phyloP scores from a whole-genome alignment of 2,329 filamentous ascomycete species.

The Xylaria sp. region DNA sequence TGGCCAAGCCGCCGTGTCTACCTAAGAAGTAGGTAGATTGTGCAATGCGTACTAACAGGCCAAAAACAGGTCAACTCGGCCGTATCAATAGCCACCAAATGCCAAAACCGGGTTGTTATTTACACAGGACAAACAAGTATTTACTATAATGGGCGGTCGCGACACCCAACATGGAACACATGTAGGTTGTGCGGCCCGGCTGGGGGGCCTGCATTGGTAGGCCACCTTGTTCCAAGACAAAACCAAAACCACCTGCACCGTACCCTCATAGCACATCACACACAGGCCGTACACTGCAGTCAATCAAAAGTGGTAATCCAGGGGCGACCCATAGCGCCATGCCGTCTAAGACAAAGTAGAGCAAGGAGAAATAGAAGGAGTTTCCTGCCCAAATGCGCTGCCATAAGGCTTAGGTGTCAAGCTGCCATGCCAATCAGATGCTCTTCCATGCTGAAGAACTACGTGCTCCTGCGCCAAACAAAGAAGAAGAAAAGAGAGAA shows the following conservation, averaged over 20 bases:
- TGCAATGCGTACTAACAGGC: slow-evolving; percentile 4
- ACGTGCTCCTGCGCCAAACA: slow-evolving; percentile 23
- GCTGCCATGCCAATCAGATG: slow-evolving; percentile 24
- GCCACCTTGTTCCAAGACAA: slow-evolving; percentile 24
- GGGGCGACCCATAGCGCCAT: slow-evolving; percentile 24
- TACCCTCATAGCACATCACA: slow-evolving; percentile 22
- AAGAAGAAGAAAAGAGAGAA: slow-evolving; percentile 12
- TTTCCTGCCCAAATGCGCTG: slow-evolving; percentile 26
- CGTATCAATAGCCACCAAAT: slow-evolving; percentile 13
- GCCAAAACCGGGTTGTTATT: slow-evolving; percentile 17
- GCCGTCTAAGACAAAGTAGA: slow-evolving; percentile 24
- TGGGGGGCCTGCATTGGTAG: slow-evolving; percentile 14
- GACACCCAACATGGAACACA: slow-evolving; percentile 18
- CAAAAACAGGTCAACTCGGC: slow-evolving; percentile 4
- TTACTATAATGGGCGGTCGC: slow-evolving; percentile 20
- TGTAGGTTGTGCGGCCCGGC: slow-evolving; percentile 18
- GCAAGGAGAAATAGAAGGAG: slow-evolving; percentile 25
- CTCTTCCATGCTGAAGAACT: slow-evolving; percentile 17
- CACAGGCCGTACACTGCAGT: slow-evolving; percentile 22
- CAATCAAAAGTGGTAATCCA: slow-evolving; percentile 25
- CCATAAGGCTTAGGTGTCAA: slow-evolving; percentile 26
- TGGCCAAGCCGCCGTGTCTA: slow-evolving; percentile 11
- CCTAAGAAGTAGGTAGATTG: too few species aligned
- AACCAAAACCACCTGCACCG: too few species aligned
- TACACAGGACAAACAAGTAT: slow-evolving; percentile 23